Base-by-base conservation (phyloP, 257 asterid genomes). In the Solanum clarkiae region DNA sequence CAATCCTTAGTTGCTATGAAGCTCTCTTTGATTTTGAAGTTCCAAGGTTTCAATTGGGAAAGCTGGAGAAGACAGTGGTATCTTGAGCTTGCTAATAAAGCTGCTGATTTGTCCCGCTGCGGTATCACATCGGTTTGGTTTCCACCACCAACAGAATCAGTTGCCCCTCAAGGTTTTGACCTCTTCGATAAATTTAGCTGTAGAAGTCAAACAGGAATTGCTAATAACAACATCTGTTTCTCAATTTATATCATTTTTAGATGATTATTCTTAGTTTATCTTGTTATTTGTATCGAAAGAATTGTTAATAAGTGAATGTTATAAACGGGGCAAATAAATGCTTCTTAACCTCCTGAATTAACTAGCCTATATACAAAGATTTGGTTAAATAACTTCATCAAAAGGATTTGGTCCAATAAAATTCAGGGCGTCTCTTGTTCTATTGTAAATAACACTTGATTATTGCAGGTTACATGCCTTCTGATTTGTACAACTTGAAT, bases 11-110 rank as follows among this genome's bases (percentile, higher is more conserved):
- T 77, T 16, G 15, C 82, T 71, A 36, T 42, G 5, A 20, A 32
- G 59, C 60, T 84, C 82, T 62, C 79, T 54, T 86, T 75, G 24
- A 51, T 77, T 49, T 84, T 88, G 77, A 88, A 89, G 91, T 89
- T 89, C 86, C 92, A 90, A 87, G 92, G 89, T 62, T 90, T 90
- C 86, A 90, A 90, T 88, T 90, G 92, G 92, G 92, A 90, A 87
- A 88, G 91, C 85, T 88, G 88, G 88, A 86, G 90, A 85, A 86
- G 87, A 82, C 80, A 54, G 82, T 90, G 92, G 92, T 88, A 90
- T 65, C 86, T 85, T 74, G 91, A 90, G 66, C 92, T 90, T 82
- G 87, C 89, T 49, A 65, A 70, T 81, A 90, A 85, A 84, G 92
- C 91, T 57, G 82, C 91, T 62, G 92, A 90, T 66, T 88, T 90